A percentile compares a stretch with the other conserved stretches of the same genome.
Evolutionary conservation across 208 protist genomes (phyloP).

Genomic region (Wallacemonas collosoma): DNA sequence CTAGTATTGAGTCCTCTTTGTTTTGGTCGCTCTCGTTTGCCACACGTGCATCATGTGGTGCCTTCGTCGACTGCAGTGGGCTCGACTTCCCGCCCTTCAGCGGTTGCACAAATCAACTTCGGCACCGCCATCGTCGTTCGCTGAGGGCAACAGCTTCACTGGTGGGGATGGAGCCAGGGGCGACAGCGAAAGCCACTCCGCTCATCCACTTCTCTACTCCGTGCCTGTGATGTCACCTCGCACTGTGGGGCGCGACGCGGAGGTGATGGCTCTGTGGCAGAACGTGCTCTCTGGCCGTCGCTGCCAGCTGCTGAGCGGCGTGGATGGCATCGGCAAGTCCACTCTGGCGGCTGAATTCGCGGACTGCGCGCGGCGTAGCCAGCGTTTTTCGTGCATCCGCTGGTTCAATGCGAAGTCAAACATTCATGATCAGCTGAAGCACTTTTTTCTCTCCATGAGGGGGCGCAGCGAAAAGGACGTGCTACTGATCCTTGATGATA

Average conservation of each 20-base stretch:
- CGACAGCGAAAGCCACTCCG: conserved; percentile 16
- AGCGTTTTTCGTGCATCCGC: conserved; percentile 86
- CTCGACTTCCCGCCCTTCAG: neutral
- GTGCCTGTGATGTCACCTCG: conserved; percentile 54
- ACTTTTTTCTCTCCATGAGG: conserved; percentile 79
- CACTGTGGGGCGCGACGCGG: conserved; percentile 61
- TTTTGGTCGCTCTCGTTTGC: neutral
- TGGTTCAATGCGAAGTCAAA: conserved; percentile 66
- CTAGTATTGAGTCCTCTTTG: too few species aligned
- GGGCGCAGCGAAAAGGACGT: conserved; percentile 78
- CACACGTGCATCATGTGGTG: neutral
- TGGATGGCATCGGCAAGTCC: conserved; percentile 88
- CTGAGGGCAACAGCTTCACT: conserved; percentile 20
- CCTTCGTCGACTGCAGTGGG: neutral
- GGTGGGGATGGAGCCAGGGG: neutral
- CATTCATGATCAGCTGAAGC: conserved; percentile 38
- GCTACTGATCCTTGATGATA: conserved; percentile 83
- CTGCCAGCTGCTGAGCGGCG: conserved; percentile 66
- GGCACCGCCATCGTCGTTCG: neutral
- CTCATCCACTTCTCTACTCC: conserved; percentile 73
- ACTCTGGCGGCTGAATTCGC: conserved; percentile 86
- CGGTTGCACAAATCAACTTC: neutral
- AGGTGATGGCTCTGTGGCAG: conserved; percentile 83
- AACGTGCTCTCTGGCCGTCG: conserved; percentile 69
- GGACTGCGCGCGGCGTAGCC: conserved; percentile 61